Percentiles rank a stretch among this genome's conserved stretches.
phyloP scores from a whole-genome alignment of 1,284 basidiomycete species.

The Gomphus sp. region DNA sequence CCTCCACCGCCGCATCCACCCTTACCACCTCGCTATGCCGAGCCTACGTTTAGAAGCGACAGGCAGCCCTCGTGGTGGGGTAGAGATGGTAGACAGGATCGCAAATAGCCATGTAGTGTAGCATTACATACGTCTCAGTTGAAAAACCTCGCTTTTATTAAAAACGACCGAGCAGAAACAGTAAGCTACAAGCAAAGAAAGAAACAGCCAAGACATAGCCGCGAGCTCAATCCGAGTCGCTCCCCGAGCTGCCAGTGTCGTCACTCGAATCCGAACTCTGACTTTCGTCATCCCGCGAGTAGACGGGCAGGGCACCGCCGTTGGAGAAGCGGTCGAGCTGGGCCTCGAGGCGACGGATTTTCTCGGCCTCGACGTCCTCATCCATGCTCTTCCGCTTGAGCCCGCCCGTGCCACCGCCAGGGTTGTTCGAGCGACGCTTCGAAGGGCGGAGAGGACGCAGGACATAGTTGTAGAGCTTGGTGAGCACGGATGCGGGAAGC shows the following conservation, averaged over 20 bases:
- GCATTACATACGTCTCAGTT: no score
- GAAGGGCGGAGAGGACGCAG: conserved; percentile 61
- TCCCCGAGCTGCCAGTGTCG: conserved; percentile 67
- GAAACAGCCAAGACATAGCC: background rate
- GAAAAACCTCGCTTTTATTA: no score
- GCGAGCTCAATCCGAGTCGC: conserved; percentile 57
- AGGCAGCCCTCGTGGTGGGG: no score
- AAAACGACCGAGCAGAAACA: background rate
- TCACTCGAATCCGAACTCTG: conserved; percentile 57
- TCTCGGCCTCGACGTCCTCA: conserved; percentile 81
- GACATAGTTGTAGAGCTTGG: conserved; percentile 91
- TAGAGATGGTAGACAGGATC: no score
- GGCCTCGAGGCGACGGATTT: conserved; percentile 81
- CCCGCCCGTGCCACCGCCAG: conserved; percentile 77
- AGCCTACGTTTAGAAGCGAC: no score
- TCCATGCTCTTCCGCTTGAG: conserved; percentile 88
- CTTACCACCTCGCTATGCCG: no score
- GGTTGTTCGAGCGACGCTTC: conserved; percentile 60
- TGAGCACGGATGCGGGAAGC: conserved; percentile 74
- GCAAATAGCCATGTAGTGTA: no score
- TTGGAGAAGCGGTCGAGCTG: conserved; percentile 69
- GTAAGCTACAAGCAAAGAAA: background rate
- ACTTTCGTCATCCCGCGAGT: conserved; percentile 42
- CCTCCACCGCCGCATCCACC: background rate
- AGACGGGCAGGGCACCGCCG: conserved; percentile 26